phyloP scores from a whole-genome alignment of 2,329 filamentous ascomycete species.

The Beauveria rudraprayagi region DNA sequence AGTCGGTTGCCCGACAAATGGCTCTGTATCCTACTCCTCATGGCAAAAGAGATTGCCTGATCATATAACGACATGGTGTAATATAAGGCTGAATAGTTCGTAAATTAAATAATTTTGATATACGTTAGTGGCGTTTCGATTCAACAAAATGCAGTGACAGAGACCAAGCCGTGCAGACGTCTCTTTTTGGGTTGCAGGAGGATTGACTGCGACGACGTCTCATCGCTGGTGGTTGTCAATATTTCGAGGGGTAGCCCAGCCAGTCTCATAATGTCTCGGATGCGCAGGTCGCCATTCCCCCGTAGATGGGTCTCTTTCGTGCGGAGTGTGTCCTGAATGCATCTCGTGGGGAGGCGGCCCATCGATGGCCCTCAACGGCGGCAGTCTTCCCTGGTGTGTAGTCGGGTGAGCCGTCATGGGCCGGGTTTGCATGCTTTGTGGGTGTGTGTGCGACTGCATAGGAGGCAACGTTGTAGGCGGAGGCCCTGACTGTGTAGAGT shows the following conservation, averaged over 20 bases:
- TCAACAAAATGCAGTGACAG: neutral
- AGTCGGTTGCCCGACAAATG: constrained; percentile 7
- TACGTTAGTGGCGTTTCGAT: neutral
- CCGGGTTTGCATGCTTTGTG: constrained; percentile 24
- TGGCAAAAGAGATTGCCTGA: neutral
- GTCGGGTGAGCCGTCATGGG: constrained; percentile 29
- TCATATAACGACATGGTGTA: neutral
- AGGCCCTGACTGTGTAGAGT: constrained; percentile 27
- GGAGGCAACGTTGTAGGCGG: constrained; percentile 33
- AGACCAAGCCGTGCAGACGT: neutral
- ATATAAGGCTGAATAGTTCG: neutral
- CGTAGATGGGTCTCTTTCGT: constrained; percentile 28
- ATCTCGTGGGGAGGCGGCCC: constrained; percentile 19
- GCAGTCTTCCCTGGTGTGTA: constrained; percentile 35
- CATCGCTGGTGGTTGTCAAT: constrained; percentile 1
- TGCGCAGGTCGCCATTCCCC: constrained; percentile 29
- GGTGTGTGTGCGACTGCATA: constrained; percentile 30
- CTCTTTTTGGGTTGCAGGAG: neutral
- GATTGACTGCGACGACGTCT: neutral
- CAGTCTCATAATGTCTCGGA: constrained; percentile 25
- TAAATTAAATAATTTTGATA: constrained; percentile 5
- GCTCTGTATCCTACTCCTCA: neutral
- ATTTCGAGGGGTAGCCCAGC: constrained; percentile 26
- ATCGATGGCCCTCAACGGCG: constrained; percentile 40
- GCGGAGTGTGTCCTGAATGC: constrained; percentile 19